These are phyloP conservation scores for Oryza officinalis DNA, from an alignment of 176 grass and related monocot genomes.

Conservation along the genomic window DNA sequence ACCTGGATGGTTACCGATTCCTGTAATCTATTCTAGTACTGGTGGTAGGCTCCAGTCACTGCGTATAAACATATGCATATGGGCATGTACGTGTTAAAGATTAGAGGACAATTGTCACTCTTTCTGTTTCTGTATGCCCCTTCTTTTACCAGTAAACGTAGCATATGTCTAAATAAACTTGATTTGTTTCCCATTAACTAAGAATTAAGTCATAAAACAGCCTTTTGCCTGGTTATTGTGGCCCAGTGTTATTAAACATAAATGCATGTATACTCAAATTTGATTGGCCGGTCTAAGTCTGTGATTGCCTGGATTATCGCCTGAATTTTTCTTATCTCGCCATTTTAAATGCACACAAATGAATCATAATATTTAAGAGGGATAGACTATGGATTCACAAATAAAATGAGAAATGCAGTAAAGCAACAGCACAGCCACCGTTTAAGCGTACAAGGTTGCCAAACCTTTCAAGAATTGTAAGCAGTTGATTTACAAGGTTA, in stretches of 20 bases:
- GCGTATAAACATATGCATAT: not conserved
- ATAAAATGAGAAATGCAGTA: not conserved
- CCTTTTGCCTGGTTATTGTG: not conserved
- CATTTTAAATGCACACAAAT: not conserved
- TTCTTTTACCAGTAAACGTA: not conserved
- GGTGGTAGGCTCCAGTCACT: not conserved
- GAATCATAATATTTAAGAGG: not conserved
- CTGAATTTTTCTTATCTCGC: slow-evolving; percentile 1
- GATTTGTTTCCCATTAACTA: not conserved
- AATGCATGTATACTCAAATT: not conserved
- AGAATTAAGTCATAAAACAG: not conserved
- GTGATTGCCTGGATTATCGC: not conserved
- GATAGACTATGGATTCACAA: not conserved
- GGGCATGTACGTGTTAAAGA: slow-evolving; percentile 2
- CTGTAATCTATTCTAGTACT: not conserved
- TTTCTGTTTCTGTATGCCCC: not conserved
- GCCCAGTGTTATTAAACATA: not conserved
- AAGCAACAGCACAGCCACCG: not conserved
- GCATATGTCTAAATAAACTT: slow-evolving; percentile 6
- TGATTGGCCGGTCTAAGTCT: not conserved
- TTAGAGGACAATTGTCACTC: not conserved
- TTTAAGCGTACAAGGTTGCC: not conserved
- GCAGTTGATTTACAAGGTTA: not conserved
- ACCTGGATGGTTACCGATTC: not conserved
- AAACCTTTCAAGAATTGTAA: not conserved